A percentile compares a stretch with the other conserved stretches of the same genome.
These are phyloP conservation scores for Botryosphaeria dothidea DNA, from an alignment of 2,329 filamentous ascomycete genomes.

Conservation along the genomic window DNA sequence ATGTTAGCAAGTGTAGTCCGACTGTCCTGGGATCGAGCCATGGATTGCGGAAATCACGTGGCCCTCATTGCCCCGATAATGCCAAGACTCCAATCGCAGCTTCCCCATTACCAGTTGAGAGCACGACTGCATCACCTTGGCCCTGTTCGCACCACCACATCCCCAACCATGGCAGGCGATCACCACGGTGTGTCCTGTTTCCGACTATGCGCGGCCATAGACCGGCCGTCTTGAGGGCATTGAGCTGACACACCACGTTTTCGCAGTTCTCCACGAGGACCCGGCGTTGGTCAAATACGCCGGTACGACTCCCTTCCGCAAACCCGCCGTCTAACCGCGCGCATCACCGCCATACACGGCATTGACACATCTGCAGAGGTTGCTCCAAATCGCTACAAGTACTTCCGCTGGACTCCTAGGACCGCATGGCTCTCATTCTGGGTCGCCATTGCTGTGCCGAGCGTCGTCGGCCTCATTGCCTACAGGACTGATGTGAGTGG, in stretches of 20 bases:
- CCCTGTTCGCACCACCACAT: background rate
- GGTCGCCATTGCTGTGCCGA: conserved; percentile 74
- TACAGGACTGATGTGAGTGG: conserved; percentile 82
- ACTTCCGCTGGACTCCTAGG: conserved; percentile 89
- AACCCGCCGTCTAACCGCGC: background rate
- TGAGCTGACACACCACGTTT: conserved; percentile 11
- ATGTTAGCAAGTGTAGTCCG: background rate
- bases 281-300: conserved; percentile 59
- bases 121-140: conserved; percentile 3
- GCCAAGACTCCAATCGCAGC: background rate
- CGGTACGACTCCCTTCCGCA: conserved; percentile 43
- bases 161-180: conserved; percentile 18
- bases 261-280: conserved; percentile 51
- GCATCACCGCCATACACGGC: background rate
- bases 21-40: background rate
- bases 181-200: background rate
- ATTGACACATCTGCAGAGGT: conserved; percentile 61
- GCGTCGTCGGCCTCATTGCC: conserved; percentile 67
- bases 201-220: background rate
- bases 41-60: background rate
- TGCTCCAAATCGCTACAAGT: conserved; percentile 82
- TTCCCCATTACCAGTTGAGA: background rate
- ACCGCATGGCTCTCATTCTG: conserved; percentile 78
- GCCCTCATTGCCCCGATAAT: background rate
- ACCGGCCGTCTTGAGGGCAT: background rate